Percentiles rank a stretch among this genome's conserved stretches.
Conservation (phyloP, 192 early-diverging fungal genomes). For the Backusella morwellensis region DNA sequence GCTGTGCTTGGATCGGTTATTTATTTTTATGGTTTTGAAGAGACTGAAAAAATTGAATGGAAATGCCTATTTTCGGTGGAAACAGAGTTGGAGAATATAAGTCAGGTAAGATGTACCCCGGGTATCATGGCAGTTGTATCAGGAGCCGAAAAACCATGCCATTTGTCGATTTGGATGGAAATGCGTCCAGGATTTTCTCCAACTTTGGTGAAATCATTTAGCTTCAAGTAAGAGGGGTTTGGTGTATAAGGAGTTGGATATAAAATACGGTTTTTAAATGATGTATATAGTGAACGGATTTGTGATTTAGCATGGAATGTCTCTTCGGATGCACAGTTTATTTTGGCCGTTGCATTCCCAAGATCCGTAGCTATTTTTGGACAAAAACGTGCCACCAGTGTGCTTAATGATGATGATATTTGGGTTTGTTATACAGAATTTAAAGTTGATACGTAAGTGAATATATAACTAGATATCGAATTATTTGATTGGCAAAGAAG, state of each 20-base stretch:
- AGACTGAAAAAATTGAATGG: not conserved
- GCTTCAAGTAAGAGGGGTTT: slow-evolving; percentile 18
- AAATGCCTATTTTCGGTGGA: slow-evolving; percentile 8
- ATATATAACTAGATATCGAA: not conserved
- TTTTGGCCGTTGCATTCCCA: slow-evolving; percentile 63
- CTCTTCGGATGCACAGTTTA: slow-evolving; percentile 69
- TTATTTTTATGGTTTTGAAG: slow-evolving; percentile 10
- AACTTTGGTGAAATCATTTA: not conserved
- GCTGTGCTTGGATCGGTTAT: not conserved
- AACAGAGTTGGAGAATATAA: not conserved
- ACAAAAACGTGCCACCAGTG: slow-evolving; percentile 46
- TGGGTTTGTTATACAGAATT: slow-evolving; percentile 61
- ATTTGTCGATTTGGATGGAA: slow-evolving; percentile 29
- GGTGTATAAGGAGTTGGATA: not conserved
- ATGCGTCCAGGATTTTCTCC: slow-evolving; percentile 19
- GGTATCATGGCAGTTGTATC: not conserved
- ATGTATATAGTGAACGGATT: slow-evolving; percentile 41
- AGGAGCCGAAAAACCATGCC: not conserved
- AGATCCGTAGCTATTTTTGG: slow-evolving; percentile 59
- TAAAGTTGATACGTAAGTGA: slow-evolving; percentile 44
- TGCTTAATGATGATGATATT: slow-evolving; percentile 28
- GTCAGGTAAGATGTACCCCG: not conserved
- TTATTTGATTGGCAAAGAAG: not conserved
- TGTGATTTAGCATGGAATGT: slow-evolving; percentile 70
- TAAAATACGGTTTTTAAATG: not conserved